Evolutionary conservation across 805 yeast species (phyloP).

Genomic region (Suhomyces pyralidae): DNA sequence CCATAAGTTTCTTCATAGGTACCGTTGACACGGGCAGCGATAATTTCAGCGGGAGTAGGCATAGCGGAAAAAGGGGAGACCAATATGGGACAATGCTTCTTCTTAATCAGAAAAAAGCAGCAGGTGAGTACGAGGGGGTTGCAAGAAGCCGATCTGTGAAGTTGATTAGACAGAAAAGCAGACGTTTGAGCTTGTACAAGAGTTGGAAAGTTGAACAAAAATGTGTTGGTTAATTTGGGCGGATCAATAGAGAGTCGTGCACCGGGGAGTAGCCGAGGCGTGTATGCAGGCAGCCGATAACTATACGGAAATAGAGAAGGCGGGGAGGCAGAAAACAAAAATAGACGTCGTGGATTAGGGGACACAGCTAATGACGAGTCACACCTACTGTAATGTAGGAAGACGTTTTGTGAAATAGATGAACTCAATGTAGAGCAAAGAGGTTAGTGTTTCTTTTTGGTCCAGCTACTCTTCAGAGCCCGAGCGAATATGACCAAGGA

Average conservation of each 20-base stretch:
- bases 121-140: background rate
- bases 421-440: background rate
- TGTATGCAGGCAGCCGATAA: background rate
- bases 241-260: background rate
- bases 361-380: too few relatives aligned
- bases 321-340: too few relatives aligned
- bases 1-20: conserved; percentile 12
- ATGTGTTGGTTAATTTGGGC: background rate
- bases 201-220: background rate
- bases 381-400: background rate
- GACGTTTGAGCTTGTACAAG: background rate
- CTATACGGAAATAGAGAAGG: background rate
- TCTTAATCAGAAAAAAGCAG: background rate
- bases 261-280: background rate
- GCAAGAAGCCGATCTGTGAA: background rate
- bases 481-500: background rate
- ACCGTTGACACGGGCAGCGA: conserved; percentile 43
- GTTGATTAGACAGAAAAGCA: background rate
- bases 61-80: conserved; percentile 17
- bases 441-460: background rate
- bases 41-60: conserved; percentile 49
- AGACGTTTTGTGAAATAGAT: background rate
- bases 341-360: too few relatives aligned
- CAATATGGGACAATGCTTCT: conserved; percentile 6
- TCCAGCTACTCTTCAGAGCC: background rate